Evolutionary conservation across 495 filamentous ascomycete species (phyloP).

Genomic region (Talaromyces borbonicus): DNA sequence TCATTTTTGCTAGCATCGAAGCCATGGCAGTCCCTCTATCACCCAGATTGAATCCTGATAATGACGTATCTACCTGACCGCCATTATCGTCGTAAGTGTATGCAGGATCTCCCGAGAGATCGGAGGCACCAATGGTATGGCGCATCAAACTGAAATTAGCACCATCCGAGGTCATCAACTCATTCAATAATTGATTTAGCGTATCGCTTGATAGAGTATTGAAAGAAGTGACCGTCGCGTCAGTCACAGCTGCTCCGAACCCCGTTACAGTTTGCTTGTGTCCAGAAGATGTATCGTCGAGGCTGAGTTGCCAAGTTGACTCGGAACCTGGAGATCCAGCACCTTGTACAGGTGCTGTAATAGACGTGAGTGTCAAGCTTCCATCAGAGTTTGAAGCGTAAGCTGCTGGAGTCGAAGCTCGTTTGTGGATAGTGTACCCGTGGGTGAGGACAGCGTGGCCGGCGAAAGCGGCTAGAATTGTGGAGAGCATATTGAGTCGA

Average conservation of each 20-base stretch:
- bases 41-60: constrained; percentile 38
- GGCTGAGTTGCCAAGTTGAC: constrained; percentile 37
- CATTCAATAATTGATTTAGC: constrained; percentile 29
- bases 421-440: constrained; percentile 9
- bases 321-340: constrained; percentile 26
- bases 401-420: constrained; percentile 20
- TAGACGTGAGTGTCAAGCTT: constrained; percentile 31
- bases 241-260: constrained; percentile 47
- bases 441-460: not conserved
- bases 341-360: constrained; percentile 33
- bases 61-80: constrained; percentile 23
- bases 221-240: constrained; percentile 44
- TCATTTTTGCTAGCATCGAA: constrained; percentile 25
- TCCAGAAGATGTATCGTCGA: constrained; percentile 39
- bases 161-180: constrained; percentile 25
- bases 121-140: constrained; percentile 45
- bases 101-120: constrained; percentile 36
- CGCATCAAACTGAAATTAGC: constrained; percentile 42
- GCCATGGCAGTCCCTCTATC: constrained; percentile 45
- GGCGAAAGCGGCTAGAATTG: not conserved
- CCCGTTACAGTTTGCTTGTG: constrained; percentile 42
- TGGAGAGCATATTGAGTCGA: not conserved
- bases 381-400: constrained; percentile 37
- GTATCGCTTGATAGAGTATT: constrained; percentile 31
- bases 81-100: constrained; percentile 46